A percentile compares a stretch with the other conserved stretches of the same genome.
phyloP scores from a whole-genome alignment of 225 moss, liverwort and hornwort genomes.

The Thuidium tamariscinum region DNA sequence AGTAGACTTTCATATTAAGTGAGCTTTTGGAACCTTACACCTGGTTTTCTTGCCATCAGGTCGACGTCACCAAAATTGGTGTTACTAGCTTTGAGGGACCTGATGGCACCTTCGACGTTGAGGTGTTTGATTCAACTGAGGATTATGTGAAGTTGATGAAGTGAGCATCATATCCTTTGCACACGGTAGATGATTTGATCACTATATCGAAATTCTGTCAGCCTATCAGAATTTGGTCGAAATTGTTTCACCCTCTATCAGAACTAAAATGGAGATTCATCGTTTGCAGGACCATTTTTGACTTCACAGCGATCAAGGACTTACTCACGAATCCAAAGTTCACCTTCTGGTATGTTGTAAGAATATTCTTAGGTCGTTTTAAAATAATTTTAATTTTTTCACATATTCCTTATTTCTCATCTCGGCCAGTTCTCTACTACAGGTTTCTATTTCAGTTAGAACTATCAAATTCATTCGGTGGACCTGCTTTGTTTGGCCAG shows the following conservation, averaged over 20 bases:
- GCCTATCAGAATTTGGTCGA: not conserved
- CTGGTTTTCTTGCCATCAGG: constrained; percentile 16
- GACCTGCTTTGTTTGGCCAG: constrained; percentile 17
- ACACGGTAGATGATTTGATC: not conserved
- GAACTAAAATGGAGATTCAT: not conserved
- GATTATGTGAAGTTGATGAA: constrained; percentile 85
- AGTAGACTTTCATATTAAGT: not conserved
- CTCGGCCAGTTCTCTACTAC: not conserved
- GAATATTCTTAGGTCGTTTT: not conserved
- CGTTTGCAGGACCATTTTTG: constrained; percentile 59
- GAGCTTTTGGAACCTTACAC: not conserved
- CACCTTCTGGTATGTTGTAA: constrained; percentile 61
- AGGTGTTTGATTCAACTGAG: constrained; percentile 89
- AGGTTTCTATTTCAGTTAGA: not conserved
- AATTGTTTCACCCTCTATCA: not conserved
- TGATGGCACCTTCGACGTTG: constrained; percentile 62
- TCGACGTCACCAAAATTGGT: constrained; percentile 69
- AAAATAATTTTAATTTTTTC: not conserved
- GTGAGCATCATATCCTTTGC: constrained; percentile 18
- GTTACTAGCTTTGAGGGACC: constrained; percentile 67
- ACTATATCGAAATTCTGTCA: not conserved
- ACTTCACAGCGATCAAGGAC: constrained; percentile 69
- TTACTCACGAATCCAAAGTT: constrained; percentile 74
- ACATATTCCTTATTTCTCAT: not conserved
- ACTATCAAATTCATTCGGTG: not conserved